Evolutionary conservation across 306 rosid genomes (phyloP), one percentile per base, ranked within the genome.

Genomic region (Acacia crassicarpa): DNA sequence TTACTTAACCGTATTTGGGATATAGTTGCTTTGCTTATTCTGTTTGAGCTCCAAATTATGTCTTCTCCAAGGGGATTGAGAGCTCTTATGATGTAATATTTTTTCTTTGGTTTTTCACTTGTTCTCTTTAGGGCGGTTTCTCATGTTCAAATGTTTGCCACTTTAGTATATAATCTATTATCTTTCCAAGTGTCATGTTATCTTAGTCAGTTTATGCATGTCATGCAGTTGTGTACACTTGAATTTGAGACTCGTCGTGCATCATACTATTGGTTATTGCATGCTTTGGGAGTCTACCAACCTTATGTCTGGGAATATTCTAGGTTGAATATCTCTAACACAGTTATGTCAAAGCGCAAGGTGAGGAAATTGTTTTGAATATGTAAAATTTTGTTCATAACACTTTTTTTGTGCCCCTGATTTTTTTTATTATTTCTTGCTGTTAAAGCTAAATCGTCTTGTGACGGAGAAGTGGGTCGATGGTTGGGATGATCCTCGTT

Each of bases 191-290:
- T 58, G 54, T 75, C 48, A 44, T 41, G 71, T 25, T 51, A 33
- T 43, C 16, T 68, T 77, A 77, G 43, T 75, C 67, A 71, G 72
- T 77, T 51, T 66, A 45, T 75, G 67, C 46, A 30, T 76, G 74
- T 67, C 62, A 33, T 87, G 90, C 92, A 96, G 99, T 85, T 93
- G 22, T 96, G 99, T 69, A 90, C 99, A 10, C 95, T 95, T 85
- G 99, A 93, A 83, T 96, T 96, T 86, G 99, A 96, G 92, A 96
- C 99, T 62, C 99, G 98, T 44, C 94, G 99, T 58, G 97, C 99
- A 20, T 95, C 99, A 0, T 96, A 96, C 86, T 96, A 93, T 67
- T 96, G 99, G 99, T 76, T 96, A 74, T 84, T 96, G 81, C 96
- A 96, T 67, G 82, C 89, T 1, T 80, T 96, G 69, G 91, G 89